A percentile compares a stretch with the other conserved stretches of the same genome.
Conservation (phyloP, 2,329 filamentous ascomycete species). For the Huntiella moniliformis region DNA sequence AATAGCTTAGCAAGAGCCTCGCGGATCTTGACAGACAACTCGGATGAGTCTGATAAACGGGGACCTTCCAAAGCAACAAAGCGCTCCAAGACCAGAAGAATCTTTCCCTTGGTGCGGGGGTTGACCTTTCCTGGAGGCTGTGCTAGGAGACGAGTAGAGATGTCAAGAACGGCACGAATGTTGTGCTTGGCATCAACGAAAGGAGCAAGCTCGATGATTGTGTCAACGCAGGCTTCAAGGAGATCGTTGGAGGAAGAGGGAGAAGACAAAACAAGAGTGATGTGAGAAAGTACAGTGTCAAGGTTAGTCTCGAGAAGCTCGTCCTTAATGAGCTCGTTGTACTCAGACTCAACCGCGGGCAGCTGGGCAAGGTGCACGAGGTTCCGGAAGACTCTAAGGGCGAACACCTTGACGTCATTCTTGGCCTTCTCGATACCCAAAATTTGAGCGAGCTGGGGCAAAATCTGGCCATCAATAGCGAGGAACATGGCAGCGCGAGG, state of each 20-base stretch:
- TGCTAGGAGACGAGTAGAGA: slow-evolving; percentile 62
- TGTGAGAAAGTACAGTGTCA: slow-evolving; percentile 43
- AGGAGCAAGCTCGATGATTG: slow-evolving; percentile 56
- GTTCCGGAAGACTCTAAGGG: slow-evolving; percentile 56
- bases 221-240: slow-evolving; percentile 59
- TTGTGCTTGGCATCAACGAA: slow-evolving; percentile 50
- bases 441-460: slow-evolving; percentile 54
- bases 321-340: slow-evolving; percentile 35
- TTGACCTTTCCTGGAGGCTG: slow-evolving; percentile 72
- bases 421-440: slow-evolving; percentile 56
- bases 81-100: slow-evolving; percentile 62
- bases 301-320: slow-evolving; percentile 38
- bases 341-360: slow-evolving; percentile 34
- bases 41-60: slow-evolving; percentile 10
- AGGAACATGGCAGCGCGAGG: slow-evolving; percentile 51
- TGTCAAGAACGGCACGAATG: slow-evolving; percentile 58
- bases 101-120: slow-evolving; percentile 61
- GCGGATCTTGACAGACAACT: slow-evolving; percentile 17
- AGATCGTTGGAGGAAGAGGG: slow-evolving; percentile 49
- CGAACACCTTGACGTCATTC: slow-evolving; percentile 69
- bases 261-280: slow-evolving; percentile 47
- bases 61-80: slow-evolving; percentile 52
- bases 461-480: slow-evolving; percentile 37
- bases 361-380: slow-evolving; percentile 42
- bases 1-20: slow-evolving; percentile 64